Evolutionary conservation across 305 asterid genomes (phyloP).

Genomic region (Solanum hybrid): DNA sequence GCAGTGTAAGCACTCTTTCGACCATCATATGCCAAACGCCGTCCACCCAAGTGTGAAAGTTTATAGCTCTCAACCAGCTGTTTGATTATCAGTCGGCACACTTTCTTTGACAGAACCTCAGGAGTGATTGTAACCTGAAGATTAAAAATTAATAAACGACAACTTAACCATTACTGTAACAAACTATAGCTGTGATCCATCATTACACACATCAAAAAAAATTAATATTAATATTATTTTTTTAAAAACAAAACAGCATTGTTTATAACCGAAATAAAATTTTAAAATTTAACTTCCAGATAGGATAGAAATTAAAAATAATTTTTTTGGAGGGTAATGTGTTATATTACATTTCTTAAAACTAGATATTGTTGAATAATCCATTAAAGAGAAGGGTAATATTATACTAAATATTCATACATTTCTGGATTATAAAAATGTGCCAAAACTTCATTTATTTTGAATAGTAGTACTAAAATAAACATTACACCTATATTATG

Average conservation of each 20-base stretch:
- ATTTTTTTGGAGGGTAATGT: background rate
- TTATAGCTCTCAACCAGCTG: constrained; percentile 19
- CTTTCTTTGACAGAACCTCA: constrained; percentile 53
- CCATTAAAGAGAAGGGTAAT: background rate
- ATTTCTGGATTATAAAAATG: background rate
- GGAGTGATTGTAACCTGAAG: constrained; percentile 57
- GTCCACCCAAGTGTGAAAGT: constrained; percentile 35
- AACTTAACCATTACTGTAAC: background rate
- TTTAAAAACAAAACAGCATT: background rate
- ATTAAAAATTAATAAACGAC: background rate
- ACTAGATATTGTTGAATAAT: background rate
- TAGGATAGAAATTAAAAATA: no score
- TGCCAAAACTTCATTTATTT: background rate
- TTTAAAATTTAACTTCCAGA: background rate
- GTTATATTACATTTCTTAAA: background rate
- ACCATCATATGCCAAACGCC: constrained; percentile 60
- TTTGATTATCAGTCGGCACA: constrained; percentile 28
- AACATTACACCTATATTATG: background rate
- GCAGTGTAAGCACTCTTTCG: constrained; percentile 65
- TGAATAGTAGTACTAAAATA: background rate
- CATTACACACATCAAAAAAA: background rate
- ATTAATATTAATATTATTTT: background rate
- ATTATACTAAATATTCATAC: background rate
- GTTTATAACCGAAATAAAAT: background rate
- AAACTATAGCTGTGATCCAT: background rate